Conservation (phyloP, 1,284 basidiomycete species). For the Boletus smithii region DNA sequence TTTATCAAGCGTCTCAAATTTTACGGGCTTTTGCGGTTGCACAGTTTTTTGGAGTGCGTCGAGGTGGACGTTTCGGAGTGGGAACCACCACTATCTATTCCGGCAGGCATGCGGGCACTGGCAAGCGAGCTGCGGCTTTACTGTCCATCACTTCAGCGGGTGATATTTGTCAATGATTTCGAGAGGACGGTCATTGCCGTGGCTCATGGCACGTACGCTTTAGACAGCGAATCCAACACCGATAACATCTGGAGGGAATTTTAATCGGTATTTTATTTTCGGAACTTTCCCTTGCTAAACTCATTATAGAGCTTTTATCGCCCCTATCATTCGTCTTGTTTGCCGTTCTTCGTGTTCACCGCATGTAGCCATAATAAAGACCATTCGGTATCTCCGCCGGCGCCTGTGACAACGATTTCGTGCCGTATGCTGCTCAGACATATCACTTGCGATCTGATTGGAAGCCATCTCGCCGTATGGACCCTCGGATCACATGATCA, state of each 20-base stretch:
- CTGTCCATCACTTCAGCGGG: slow-evolving; percentile 45
- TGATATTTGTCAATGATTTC: slow-evolving; percentile 60
- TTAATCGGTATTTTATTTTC: slow-evolving; percentile 26
- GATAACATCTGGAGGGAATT: slow-evolving; percentile 54
- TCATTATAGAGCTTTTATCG: slow-evolving; percentile 4
- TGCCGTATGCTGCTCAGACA: no score
- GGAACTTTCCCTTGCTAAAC: slow-evolving; percentile 7
- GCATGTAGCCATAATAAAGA: slow-evolving; percentile 21
- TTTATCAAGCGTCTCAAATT: slow-evolving; percentile 52
- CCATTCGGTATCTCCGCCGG: slow-evolving; percentile 6
- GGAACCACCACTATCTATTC: slow-evolving; percentile 52
- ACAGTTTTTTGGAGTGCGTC: slow-evolving; percentile 48
- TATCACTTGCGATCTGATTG: no score
- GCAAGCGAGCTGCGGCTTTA: slow-evolving; percentile 58
- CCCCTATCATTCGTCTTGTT: slow-evolving; percentile 7
- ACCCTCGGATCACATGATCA: slow-evolving; percentile 7
- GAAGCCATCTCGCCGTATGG: not conserved
- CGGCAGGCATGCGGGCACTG: slow-evolving; percentile 52
- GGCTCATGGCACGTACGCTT: slow-evolving; percentile 40
- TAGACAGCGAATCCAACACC: slow-evolving; percentile 41
- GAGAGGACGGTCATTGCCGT: slow-evolving; percentile 51
- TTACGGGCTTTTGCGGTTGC: slow-evolving; percentile 54
- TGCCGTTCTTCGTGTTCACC: slow-evolving; percentile 15
- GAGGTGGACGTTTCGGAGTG: slow-evolving; percentile 64
- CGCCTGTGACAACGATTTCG: slow-evolving; percentile 2